A percentile compares a stretch with the other conserved stretches of the same genome.
These are phyloP conservation scores for Claviceps digitariae DNA, from an alignment of 2,329 filamentous ascomycete species.

Conservation along the genomic window DNA sequence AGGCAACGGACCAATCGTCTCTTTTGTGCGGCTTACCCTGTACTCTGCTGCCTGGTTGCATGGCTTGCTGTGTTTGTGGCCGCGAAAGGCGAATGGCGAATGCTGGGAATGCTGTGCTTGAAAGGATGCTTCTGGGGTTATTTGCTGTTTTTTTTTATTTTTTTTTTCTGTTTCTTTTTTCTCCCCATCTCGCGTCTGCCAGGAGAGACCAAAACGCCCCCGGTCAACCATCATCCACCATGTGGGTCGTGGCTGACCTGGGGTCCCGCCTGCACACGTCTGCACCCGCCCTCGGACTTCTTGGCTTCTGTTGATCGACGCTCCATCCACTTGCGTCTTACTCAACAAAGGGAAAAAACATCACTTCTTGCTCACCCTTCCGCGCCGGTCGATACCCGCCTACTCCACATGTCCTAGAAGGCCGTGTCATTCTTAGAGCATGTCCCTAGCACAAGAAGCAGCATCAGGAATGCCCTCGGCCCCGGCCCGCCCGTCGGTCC, in stretches of 20 bases:
- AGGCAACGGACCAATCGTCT: too few relatives aligned
- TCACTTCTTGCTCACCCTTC: background rate
- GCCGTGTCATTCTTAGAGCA: background rate
- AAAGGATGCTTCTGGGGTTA: too few relatives aligned
- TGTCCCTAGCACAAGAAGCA: slow-evolving; percentile 1
- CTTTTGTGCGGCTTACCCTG: background rate
- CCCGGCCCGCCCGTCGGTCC: background rate
- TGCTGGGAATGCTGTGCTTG: too few relatives aligned
- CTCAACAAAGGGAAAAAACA: too few relatives aligned
- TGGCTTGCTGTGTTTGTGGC: background rate
- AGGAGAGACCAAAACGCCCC: background rate
- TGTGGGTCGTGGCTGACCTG: background rate
- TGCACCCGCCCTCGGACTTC: background rate
- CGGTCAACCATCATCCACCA: too few relatives aligned
- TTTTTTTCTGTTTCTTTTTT: too few relatives aligned
- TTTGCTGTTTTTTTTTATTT: too few relatives aligned
- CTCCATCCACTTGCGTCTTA: background rate
- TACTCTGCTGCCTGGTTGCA: background rate
- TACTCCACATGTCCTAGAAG: background rate
- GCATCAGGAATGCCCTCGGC: background rate
- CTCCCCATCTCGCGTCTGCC: too few relatives aligned
- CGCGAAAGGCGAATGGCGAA: too few relatives aligned
- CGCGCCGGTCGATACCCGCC: background rate
- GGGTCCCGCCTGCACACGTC: background rate
- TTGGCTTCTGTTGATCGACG: background rate